phyloP scores from a whole-genome alignment of 495 filamentous ascomycete species.

The Podospora pseudocomata region DNA sequence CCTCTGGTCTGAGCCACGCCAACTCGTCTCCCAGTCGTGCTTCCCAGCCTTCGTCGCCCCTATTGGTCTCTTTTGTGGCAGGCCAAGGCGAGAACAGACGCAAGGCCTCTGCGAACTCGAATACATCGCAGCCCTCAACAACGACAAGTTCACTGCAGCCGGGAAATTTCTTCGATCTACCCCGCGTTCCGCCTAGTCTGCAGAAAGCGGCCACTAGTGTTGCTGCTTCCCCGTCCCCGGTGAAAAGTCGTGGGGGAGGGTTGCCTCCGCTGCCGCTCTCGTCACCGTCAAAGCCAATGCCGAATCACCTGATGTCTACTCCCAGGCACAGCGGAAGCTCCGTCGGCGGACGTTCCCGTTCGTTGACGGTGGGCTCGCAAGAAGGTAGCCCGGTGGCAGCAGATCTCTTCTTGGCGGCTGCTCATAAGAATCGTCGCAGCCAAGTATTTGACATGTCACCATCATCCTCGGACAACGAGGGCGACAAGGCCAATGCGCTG shows the following conservation, averaged over 20 bases:
- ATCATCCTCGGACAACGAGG: constrained; percentile 96
- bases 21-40: constrained; percentile 82
- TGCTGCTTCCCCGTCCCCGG: constrained; percentile 68
- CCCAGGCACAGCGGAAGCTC: constrained; percentile 46
- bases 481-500: constrained; percentile 82
- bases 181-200: constrained; percentile 55
- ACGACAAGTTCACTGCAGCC: constrained; percentile 67
- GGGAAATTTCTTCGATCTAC: constrained; percentile 68
- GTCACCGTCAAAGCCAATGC: constrained; percentile 43
- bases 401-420: constrained; percentile 58
- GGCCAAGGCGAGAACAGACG: constrained; percentile 53
- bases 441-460: constrained; percentile 96
- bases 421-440: constrained; percentile 85
- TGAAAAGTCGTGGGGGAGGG: constrained; percentile 63
- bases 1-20: constrained; percentile 70
- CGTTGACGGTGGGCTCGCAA: constrained; percentile 90
- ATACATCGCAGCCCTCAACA: constrained; percentile 72
- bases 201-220: constrained; percentile 59
- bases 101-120: constrained; percentile 81
- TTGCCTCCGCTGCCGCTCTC: constrained; percentile 46
- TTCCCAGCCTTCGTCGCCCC: constrained; percentile 91
- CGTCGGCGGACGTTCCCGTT: constrained; percentile 62
- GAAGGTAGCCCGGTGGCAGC: constrained; percentile 71
- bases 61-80: constrained; percentile 87
- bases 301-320: constrained; percentile 37